Conservation (phyloP, 1,284 basidiomycete genomes). For the Ustilago bromivora region DNA sequence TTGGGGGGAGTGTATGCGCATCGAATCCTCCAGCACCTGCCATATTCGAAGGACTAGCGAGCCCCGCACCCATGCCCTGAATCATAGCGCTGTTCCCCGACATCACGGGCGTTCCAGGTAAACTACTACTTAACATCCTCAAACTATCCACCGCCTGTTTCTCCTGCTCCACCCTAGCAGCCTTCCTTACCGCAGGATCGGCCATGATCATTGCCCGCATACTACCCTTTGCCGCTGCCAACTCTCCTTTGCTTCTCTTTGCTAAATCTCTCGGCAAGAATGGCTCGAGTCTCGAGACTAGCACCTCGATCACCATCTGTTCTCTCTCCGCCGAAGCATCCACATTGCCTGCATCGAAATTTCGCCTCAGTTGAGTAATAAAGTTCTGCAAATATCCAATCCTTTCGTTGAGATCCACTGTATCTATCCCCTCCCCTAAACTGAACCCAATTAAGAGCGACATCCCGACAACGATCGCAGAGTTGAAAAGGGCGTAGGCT, state of each 20-base stretch:
- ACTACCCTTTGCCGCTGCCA: slow-evolving; percentile 45
- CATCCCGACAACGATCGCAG: slow-evolving; percentile 52
- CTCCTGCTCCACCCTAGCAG: slow-evolving; percentile 38
- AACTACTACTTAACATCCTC: slow-evolving; percentile 31
- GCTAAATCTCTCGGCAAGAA: slow-evolving; percentile 40
- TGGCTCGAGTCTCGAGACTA: slow-evolving; percentile 45
- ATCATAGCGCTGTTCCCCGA: slow-evolving; percentile 17
- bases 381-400: slow-evolving; percentile 51
- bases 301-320: slow-evolving; percentile 52
- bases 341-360: slow-evolving; percentile 51
- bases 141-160: slow-evolving; percentile 50
- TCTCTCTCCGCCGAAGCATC: slow-evolving; percentile 51
- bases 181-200: slow-evolving; percentile 20
- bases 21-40: background rate
- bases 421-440: slow-evolving; percentile 41
- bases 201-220: slow-evolving; percentile 48
- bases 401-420: slow-evolving; percentile 39
- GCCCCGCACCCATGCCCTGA: slow-evolving; percentile 22
- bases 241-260: slow-evolving; percentile 32
- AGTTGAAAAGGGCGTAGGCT: slow-evolving; percentile 53
- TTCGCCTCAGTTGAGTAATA: slow-evolving; percentile 40
- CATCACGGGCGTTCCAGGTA: slow-evolving; percentile 45
- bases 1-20: too few relatives aligned
- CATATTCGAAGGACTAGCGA: slow-evolving; percentile 17
- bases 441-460: slow-evolving; percentile 48